These are phyloP conservation scores for Tolypocladium endophyticum DNA, from an alignment of 2,329 filamentous ascomycete genomes.

Conservation along the genomic window DNA sequence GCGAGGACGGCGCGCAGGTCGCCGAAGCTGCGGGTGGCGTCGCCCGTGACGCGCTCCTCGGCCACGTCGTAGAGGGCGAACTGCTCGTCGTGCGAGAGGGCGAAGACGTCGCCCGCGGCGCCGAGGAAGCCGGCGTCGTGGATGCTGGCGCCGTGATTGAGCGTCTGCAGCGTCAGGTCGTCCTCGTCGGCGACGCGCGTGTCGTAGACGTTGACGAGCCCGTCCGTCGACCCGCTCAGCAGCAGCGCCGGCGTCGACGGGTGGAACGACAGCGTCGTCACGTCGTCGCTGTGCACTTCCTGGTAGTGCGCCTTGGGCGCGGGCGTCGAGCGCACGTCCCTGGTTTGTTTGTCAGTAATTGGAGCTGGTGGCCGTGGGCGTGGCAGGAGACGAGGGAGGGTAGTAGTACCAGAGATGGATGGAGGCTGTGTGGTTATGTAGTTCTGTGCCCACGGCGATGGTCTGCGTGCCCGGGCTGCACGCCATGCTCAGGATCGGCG, in stretches of 20 bases:
- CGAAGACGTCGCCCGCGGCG: constrained; percentile 50
- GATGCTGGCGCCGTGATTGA: constrained; percentile 67
- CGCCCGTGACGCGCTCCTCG: constrained; percentile 50
- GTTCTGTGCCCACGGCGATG: constrained; percentile 64
- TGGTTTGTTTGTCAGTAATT: constrained; percentile 12
- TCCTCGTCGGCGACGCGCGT: constrained; percentile 62
- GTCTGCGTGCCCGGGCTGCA: constrained; percentile 45
- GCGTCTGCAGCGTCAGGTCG: constrained; percentile 65
- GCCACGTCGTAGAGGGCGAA: constrained; percentile 63
- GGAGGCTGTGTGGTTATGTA: constrained; percentile 51
- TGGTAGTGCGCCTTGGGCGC: constrained; percentile 42
- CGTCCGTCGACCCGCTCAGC: constrained; percentile 70
- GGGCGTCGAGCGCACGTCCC: constrained; percentile 46
- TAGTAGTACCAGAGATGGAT: constrained; percentile 48
- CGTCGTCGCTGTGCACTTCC: constrained; percentile 58
- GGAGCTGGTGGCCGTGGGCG: background rate
- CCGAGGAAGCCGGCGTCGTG: constrained; percentile 64
- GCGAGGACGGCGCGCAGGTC: constrained; percentile 55
- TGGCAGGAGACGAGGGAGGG: background rate
- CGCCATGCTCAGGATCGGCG: constrained; percentile 54
- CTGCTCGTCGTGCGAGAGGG: constrained; percentile 68
- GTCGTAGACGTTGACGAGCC: constrained; percentile 68
- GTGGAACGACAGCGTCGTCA: constrained; percentile 51
- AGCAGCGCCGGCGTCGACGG: constrained; percentile 49
- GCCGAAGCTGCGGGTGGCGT: constrained; percentile 48